Evolutionary conservation across 805 yeast genomes (phyloP), one percentile per base, ranked within the genome.

Genomic region (Yarrowia yakushimensis): DNA sequence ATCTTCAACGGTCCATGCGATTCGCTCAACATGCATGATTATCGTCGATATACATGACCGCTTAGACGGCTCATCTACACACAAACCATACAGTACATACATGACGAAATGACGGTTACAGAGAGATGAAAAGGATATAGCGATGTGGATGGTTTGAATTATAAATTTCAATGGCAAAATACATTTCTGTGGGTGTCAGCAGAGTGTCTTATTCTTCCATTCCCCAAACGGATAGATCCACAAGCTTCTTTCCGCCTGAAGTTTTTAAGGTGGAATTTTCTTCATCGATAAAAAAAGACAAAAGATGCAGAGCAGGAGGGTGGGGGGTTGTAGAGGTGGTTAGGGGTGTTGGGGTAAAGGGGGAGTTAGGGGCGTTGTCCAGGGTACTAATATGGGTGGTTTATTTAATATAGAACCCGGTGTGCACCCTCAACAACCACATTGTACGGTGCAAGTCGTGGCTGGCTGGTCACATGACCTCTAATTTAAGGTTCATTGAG

Each of bases 401-500:
- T n/a, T n/a, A n/a, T n/a, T n/a, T n/a, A n/a, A n/a, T n/a, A n/a
- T n/a, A n/a, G n/a, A n/a, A n/a, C n/a, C n/a, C n/a, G n/a, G n/a
- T n/a, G n/a, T n/a, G n/a, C n/a, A n/a, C n/a, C n/a, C n/a, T n/a
- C n/a, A n/a, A n/a, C n/a, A n/a, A n/a, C n/a, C n/a, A n/a, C n/a
- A n/a, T n/a, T n/a, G n/a, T n/a, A n/a, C n/a, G n/a, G n/a, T 11
- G 22, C 33, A 10, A 4, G 11, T 27, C 27, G 36, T 30, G 52
- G 36, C 52, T 45, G 36, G 52, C 12, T n/a, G 22, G 50, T 48
- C 55, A 48, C 55, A 48, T 48, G 55, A 48, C 39, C 36, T 18
- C 12, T 18, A 3, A n/a, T 20, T 7, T 28, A 20, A 4, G 15
- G 18, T 28, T 7, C 9, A 10, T 11, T 23, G 31, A 18, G 17